Evolutionary conservation across 305 asterid genomes (phyloP), one percentile per base, ranked within the genome.

Genomic region (Euphrasia arctica): DNA sequence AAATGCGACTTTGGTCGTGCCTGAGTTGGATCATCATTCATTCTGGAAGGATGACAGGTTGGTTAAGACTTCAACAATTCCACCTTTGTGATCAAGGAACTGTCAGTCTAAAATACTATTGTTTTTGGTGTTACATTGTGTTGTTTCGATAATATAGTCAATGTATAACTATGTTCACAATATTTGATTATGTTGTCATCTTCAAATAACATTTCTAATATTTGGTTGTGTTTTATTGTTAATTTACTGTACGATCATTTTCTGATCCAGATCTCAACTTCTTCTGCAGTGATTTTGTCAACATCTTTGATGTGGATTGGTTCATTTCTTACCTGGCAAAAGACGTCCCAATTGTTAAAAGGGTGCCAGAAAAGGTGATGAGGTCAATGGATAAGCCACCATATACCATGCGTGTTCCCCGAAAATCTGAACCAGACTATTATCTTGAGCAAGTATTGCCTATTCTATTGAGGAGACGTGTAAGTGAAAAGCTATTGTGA

Each of bases 1-100:
- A 68, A 94, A 94, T 70, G 97, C 99, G 58, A 94, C 98, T 51
- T 87, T 94, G 77, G 97, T 94, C 56, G 88, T 87, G 63, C 99
- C 99, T 49, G 97, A 91, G 75, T 79, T 94, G 91, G 99, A 94
- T 87, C 99, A 91, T 68, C 80, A 88, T 77, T 94, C 99, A 9
- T 94, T 69, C 77, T 94, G 99, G 99, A 94, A 85, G 86, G 99
- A 94, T 67, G 95, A 90, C 41, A 94, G 99, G 99, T 88, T 68
- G 58, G 90, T 73, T 58, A 57, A 73, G 66, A 51, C 77, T 72
- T 52, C 57, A 62, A 57, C 48, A 72, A 12, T 36, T 51, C 39
- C 2, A 67, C 56, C 68, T 57, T 8, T 34, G 61, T 34, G 58
- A 59, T 67, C 51, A 64, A 25, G 36, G 31, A 51, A 29, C 5